Evolutionary conservation across 768 basidiomycete genomes (phyloP).

Genomic region (Leccinum disarticulatum): DNA sequence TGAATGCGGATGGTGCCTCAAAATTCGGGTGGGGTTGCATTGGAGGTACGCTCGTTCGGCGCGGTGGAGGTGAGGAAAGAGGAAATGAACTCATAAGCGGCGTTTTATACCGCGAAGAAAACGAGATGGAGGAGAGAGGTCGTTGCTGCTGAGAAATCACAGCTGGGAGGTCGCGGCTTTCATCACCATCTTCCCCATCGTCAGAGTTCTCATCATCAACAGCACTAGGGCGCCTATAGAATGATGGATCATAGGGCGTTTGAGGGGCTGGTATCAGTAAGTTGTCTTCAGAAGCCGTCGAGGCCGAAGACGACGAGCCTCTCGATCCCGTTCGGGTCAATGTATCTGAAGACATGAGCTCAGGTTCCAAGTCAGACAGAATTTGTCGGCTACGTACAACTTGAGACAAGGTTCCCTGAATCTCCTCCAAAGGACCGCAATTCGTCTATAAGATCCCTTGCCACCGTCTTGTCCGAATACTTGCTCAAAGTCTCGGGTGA

Average conservation of each 20-base stretch:
- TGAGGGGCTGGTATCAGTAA: constrained; percentile 22
- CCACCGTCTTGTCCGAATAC: constrained; percentile 81
- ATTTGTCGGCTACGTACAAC: constrained; percentile 45
- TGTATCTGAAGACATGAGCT: constrained; percentile 28
- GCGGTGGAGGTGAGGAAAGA: constrained; percentile 53
- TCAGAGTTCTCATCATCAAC: constrained; percentile 42
- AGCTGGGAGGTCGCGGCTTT: constrained; percentile 43
- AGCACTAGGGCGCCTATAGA: constrained; percentile 16
- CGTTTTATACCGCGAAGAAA: constrained; percentile 79
- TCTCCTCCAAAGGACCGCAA: constrained; percentile 75
- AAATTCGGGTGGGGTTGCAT: constrained; percentile 73
- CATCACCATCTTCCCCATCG: constrained; percentile 49
- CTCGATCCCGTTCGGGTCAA: constrained; percentile 44
- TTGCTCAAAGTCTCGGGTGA: constrained; percentile 64
- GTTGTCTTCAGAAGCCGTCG: constrained; percentile 50
- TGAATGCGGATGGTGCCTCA: constrained; percentile 74
- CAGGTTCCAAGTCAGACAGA: neutral
- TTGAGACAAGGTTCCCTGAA: constrained; percentile 60
- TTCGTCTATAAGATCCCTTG: constrained; percentile 73
- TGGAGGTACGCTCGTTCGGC: constrained; percentile 47
- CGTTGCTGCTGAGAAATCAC: constrained; percentile 42
- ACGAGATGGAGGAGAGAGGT: constrained; percentile 61
- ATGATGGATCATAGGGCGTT: constrained; percentile 12
- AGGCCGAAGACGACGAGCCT: constrained; percentile 64
- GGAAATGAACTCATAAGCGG: constrained; percentile 64